Base-by-base conservation (phyloP, 805 yeast species). In the Saccharomycopsis microspora region DNA sequence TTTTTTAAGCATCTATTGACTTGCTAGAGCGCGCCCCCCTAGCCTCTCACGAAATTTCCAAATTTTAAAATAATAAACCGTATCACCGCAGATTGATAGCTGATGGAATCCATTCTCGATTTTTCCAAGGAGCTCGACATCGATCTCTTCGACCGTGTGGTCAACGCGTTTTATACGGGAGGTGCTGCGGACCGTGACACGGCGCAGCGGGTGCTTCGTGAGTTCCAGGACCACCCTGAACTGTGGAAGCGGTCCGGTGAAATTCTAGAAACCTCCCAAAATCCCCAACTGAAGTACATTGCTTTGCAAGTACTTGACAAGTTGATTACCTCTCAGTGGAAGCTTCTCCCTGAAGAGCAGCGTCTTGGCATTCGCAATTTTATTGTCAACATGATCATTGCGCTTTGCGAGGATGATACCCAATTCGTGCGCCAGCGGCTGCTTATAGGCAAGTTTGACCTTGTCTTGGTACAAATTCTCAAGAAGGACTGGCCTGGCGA, bases 401-500 rank as follows among this genome's bases (percentile, higher is more conserved):
- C 88, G 28, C 76, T 90, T 75, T 85, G 96, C 66, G 90, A 86
- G 52, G 85, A 85, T 61, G 94, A 86, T 51, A 68, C 71, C 6
- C 71, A 76, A 33, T 87, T 89, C 60, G 74, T 72, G 44, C 65
- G 74, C 39, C 87, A 87, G 60, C 82, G 81, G 59, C 80, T 96
- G 27, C 72, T 93, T 60, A 86, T 93, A 60, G 86, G 84, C 69
- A 93, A 93, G 64, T 88, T 89, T 58, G 96, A 93, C 66, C 73
- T 93, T 60, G 90, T 97, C 10, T 71, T 93, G 58, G 98, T 93
- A 36, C 94, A 89, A 60, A 82, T 93, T 45, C 76, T 93, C 60
- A 93, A 93, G 60, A 97, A 93, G 67, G 99, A 93, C 63, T 93
- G 99, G 99, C 99, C 99, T 34, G 86, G 82, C 57, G 85, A 89